Conservation (phyloP, 331 rosid species). For the Acacia concinna region DNA sequence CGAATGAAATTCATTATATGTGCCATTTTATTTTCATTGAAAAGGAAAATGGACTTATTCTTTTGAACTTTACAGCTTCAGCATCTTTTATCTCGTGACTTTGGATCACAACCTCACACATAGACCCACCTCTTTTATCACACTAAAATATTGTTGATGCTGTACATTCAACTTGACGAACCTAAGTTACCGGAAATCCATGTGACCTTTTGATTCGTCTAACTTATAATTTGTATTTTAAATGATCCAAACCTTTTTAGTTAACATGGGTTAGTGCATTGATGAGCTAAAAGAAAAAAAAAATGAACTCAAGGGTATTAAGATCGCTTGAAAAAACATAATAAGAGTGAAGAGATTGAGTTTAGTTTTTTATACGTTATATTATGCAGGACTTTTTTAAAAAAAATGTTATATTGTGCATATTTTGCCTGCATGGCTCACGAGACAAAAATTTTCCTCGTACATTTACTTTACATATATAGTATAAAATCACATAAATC, state of each 20-base stretch:
- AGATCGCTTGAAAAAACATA: not conserved
- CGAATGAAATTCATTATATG: slow-evolving; percentile 3
- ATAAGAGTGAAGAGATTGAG: not conserved
- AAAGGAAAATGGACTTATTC: slow-evolving; percentile 12
- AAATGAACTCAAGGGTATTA: not conserved
- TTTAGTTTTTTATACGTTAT: not conserved
- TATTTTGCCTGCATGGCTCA: not conserved
- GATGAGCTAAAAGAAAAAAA: not conserved
- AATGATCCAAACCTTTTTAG: not conserved
- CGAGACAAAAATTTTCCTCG: no score
- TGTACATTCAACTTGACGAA: not conserved
- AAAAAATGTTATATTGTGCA: not conserved
- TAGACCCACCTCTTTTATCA: not conserved
- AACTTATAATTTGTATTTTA: not conserved
- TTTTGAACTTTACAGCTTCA: slow-evolving; percentile 35
- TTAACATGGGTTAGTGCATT: not conserved
- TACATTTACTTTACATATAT: no score
- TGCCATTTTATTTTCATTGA: not conserved
- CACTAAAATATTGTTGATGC: not conserved
- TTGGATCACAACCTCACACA: slow-evolving; percentile 13
- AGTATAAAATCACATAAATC: no score
- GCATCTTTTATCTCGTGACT: slow-evolving; percentile 20
- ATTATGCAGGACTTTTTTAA: not conserved
- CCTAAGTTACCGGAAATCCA: not conserved
- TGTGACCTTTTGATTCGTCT: no score